A percentile compares a stretch with the other conserved stretches of the same genome.
Conservation (phyloP, 176 grass and related monocot species). For the Lolium rigidum region DNA sequence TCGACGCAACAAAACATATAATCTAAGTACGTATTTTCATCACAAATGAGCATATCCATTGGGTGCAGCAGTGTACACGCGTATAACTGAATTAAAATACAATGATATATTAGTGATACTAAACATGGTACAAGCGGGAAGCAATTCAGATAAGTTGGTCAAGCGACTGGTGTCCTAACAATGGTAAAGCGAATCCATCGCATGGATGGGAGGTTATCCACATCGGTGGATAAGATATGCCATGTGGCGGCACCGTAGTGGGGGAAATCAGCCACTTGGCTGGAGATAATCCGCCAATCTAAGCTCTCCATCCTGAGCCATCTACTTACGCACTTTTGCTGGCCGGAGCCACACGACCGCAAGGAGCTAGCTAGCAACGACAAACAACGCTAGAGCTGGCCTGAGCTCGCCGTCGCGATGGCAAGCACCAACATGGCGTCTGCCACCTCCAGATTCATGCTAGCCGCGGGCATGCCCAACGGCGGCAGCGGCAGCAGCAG, state of each 20-base stretch:
- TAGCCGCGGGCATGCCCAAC: slow-evolving; percentile 38
- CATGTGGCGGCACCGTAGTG: slow-evolving; percentile 59
- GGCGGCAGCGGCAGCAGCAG: slow-evolving; percentile 4
- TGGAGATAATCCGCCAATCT: slow-evolving; percentile 62
- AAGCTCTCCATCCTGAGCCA: neutral
- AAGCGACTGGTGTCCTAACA: too few relatives aligned
- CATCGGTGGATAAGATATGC: slow-evolving; percentile 63
- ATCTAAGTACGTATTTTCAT: too few relatives aligned
- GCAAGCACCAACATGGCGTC: slow-evolving; percentile 92
- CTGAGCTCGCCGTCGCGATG: slow-evolving; percentile 49
- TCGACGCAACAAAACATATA: too few relatives aligned
- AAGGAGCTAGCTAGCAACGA: slow-evolving; percentile 18
- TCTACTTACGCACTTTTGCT: neutral
- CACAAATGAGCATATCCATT: too few relatives aligned
- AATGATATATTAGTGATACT: too few relatives aligned
- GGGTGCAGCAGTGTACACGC: too few relatives aligned
- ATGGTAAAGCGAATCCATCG: slow-evolving; percentile 35
- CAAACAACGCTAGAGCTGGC: neutral
- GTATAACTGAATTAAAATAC: too few relatives aligned
- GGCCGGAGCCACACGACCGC: slow-evolving; percentile 34
- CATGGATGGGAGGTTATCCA: slow-evolving; percentile 62
- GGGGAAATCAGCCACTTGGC: slow-evolving; percentile 39
- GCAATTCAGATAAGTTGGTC: too few relatives aligned
- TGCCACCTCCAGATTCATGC: slow-evolving; percentile 75
- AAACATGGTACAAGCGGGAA: too few relatives aligned